Evolutionary conservation across 495 filamentous ascomycete species (phyloP), one percentile per base, ranked within the genome.

Genomic region (Sabuloglossum arenarium): DNA sequence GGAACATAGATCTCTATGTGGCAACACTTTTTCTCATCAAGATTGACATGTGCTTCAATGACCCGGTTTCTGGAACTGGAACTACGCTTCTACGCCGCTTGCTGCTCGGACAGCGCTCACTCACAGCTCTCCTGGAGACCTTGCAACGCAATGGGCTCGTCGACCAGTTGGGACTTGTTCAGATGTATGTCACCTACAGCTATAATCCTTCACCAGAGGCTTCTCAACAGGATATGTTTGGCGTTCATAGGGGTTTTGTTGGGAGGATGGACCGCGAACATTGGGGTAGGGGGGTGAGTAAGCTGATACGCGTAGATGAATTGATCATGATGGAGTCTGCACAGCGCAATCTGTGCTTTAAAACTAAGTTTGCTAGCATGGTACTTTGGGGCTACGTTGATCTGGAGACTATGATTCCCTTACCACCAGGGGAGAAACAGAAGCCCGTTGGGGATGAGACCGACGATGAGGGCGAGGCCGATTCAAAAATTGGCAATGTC

Each of bases 21-120:
- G 67, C 70, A 6, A 70, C 72, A 6, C 57, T 75, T 39, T 81
- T 85, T 66, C 64, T 84, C 58, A 57, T 80, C 60, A 82, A 83
- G 64, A 68, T 85, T 11, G 70, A 78, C 59, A 72, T 82, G 70
- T 69, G 64, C 42, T 75, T 82, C 66, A 73, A 70, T 31, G 67
- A 77, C 60, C 77, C 76, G 0, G 55, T 70, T 14, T 67, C 63
- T 32, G 71, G 69, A 8, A 65, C 65, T 14, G 64, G 64, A 31
- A 63, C 66, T 12, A 65, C 61, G 6, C 63, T 56, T 2, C 60
- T 85, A 39, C 66, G 75, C 25, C 65, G 72, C 24, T 61, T 85
- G 56, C 68, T 84, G 55, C 61, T 84, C 37, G 75, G 73, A n/a
- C 80, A 85, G 62, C 66, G 68, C n/a, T 64, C 66, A 27, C 60